Conservation (phyloP, 768 basidiomycete genomes). For the Auriscalpium vulgare region DNA sequence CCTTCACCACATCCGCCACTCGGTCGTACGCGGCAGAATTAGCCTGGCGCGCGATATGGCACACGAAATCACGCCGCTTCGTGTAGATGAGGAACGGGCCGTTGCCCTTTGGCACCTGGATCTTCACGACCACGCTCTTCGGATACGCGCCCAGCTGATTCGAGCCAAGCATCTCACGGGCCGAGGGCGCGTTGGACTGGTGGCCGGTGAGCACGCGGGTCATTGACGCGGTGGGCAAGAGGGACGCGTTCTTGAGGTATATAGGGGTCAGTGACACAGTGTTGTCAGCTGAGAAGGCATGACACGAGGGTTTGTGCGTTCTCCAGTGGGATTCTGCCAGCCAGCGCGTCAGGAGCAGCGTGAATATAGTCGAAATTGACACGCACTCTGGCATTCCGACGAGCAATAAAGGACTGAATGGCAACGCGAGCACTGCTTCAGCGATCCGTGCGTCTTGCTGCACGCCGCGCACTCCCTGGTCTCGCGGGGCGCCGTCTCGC, state of each 20-base stretch:
- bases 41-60: conserved; percentile 28
- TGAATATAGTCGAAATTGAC: neutral
- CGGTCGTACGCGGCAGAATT: conserved; percentile 32
- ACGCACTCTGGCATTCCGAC: conserved; percentile 44
- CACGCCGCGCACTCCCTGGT: conserved; percentile 40
- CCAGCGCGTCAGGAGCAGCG: neutral
- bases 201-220: conserved; percentile 24
- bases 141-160: conserved; percentile 16
- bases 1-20: conserved; percentile 29
- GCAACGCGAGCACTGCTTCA: conserved; percentile 33
- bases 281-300: conserved; percentile 33
- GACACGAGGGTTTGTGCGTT: conserved; percentile 38
- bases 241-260: conserved; percentile 21
- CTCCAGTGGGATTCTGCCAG: conserved; percentile 40
- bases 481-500: conserved; percentile 32
- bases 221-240: conserved; percentile 23
- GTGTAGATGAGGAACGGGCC: conserved; percentile 36
- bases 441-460: conserved; percentile 26
- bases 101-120: conserved; percentile 33
- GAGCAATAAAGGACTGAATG: conserved; percentile 36
- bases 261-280: conserved; percentile 40
- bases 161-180: conserved; percentile 14
- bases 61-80: conserved; percentile 46
- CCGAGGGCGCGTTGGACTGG: conserved; percentile 14
- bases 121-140: conserved; percentile 44